Conservation (phyloP, 2,329 filamentous ascomycete genomes). For the Calonectria multiphialidica region DNA sequence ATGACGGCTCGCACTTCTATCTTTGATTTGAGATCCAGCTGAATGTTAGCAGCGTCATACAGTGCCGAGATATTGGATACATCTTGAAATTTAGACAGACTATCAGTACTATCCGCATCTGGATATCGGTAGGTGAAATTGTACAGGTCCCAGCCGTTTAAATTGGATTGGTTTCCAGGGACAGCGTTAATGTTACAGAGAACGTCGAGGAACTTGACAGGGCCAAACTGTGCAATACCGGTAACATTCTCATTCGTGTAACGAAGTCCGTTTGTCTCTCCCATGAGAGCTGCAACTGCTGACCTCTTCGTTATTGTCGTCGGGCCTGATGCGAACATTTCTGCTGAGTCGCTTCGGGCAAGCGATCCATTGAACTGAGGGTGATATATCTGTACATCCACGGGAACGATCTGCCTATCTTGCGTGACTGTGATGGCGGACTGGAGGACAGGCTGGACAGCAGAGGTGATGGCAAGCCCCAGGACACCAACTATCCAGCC, state of each 20-base stretch:
- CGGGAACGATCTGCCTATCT: background rate
- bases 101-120: no score
- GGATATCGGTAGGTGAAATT: background rate
- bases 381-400: background rate
- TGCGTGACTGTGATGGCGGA: background rate
- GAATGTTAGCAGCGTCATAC: background rate
- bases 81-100: background rate
- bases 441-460: background rate
- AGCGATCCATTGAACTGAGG: background rate
- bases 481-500: background rate
- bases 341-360: background rate
- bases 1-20: background rate
- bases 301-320: background rate
- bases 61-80: background rate
- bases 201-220: background rate
- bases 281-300: background rate
- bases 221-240: background rate
- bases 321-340: background rate
- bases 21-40: background rate
- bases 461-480: background rate
- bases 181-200: background rate
- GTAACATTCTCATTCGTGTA: background rate
- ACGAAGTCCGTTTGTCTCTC: background rate
- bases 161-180: background rate
- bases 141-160: background rate